phyloP scores from a whole-genome alignment of 306 rosid species.

The Cyamopsis tetragonoloba region DNA sequence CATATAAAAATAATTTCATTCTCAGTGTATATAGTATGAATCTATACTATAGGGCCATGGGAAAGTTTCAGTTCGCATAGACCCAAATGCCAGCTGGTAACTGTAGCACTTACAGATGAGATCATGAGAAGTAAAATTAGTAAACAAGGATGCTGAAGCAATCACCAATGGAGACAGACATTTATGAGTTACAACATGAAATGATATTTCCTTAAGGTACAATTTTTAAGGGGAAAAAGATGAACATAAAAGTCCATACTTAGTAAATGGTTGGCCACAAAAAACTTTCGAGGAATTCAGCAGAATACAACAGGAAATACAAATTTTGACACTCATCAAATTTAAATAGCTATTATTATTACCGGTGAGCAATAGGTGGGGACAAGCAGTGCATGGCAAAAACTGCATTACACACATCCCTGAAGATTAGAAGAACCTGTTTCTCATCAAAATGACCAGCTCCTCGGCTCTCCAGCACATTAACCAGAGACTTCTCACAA shows the following conservation, averaged over 20 bases:
- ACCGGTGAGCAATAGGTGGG: constrained; percentile 96
- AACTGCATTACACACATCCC: constrained; percentile 90
- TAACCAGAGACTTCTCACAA: constrained; percentile 87
- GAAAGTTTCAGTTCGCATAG: not conserved
- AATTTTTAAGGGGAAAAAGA: not conserved
- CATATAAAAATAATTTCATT: not conserved
- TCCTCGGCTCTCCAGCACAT: constrained; percentile 87
- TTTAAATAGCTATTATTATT: constrained; percentile 19
- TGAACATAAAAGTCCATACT: not conserved
- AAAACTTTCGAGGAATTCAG: not conserved
- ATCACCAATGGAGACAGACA: not conserved
- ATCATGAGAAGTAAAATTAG: not conserved
- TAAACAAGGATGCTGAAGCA: not conserved
- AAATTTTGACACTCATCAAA: not conserved
- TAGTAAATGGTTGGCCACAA: not conserved
- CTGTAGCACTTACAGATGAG: not conserved
- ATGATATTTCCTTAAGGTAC: not conserved
- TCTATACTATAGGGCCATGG: not conserved
- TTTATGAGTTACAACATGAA: not conserved
- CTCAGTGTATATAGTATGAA: not conserved
- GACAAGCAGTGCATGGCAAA: constrained; percentile 92
- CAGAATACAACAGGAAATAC: not conserved
- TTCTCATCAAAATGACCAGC: constrained; percentile 81
- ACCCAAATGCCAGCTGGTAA: not conserved
- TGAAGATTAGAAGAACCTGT: constrained; percentile 76